Evolutionary conservation across 495 filamentous ascomycete genomes (phyloP), one percentile per base, ranked within the genome.

Genomic region (Talaromyces ruber): DNA sequence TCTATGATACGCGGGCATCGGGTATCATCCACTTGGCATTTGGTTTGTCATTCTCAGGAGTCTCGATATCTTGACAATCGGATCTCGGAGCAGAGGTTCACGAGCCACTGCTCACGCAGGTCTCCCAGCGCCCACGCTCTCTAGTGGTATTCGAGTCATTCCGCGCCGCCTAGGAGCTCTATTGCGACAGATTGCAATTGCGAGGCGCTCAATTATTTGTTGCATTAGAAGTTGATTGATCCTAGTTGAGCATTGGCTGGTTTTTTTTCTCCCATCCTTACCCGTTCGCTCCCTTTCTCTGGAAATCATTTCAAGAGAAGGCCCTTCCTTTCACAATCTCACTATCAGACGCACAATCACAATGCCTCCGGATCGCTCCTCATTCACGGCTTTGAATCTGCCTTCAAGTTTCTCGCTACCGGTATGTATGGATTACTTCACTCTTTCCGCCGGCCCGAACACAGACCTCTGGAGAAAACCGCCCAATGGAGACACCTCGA

Each of bases 361-460:
- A 37, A 82, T 84, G 81, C 76, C 81, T 65, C 81, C 77, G 62
- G 72, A 71, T 64, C 70, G 77, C 58, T 76, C 80, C 6, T 81
- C 79, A 12, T 83, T 84, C 65, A 80, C 75, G 57, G 68, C 78
- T 21, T 65, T 84, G 60, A 84, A 84, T 66, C 67, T 81, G 53
- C 77, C 81, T 25, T 64, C 74, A 24, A 69, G 64, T 22, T 79
- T 78, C 63, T 64, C 72, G 6, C 73, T 83, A 5, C 82, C 82
- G 1, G 73, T 74, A 68, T 82, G 75, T 65, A 81, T 84, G 81
- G 81, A 80, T 66, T 82, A 79, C 66, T 85, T 85, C 71, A 79
- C 74, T 4, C 72, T 84, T 29, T 73, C 73, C n/a, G 81, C 82
- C 14, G 78, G 81, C 39, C 81, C 82, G 1, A 83, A 83, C 67